Conservation (phyloP, 495 filamentous ascomycete species). For the Penicillium roqueforti region DNA sequence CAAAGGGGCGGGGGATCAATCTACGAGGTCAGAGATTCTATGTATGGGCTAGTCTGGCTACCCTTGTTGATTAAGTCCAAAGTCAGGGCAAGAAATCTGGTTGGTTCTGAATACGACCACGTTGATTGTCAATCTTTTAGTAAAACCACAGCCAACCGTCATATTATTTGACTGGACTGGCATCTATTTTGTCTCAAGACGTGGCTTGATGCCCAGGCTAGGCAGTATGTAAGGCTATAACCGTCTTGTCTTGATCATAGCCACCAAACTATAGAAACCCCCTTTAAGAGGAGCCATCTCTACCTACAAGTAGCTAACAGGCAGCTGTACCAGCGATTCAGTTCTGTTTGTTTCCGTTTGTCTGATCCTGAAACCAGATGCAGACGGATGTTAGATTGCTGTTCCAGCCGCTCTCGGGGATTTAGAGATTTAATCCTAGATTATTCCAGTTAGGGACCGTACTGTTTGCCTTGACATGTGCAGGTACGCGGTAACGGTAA, state of each 20-base stretch:
- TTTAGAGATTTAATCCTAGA: background rate
- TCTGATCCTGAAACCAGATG: background rate
- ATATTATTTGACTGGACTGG: background rate
- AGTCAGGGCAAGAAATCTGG: background rate
- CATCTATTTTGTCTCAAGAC: slow-evolving; percentile 1
- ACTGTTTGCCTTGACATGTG: background rate
- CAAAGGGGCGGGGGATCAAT: background rate
- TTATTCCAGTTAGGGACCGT: background rate
- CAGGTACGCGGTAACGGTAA: background rate
- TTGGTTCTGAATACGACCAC: background rate
- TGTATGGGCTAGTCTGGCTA: background rate
- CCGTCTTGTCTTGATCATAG: background rate
- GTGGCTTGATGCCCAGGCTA: background rate
- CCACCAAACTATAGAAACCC: background rate
- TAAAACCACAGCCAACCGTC: background rate
- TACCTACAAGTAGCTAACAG: background rate
- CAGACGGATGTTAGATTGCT: background rate
- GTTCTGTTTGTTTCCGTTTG: background rate
- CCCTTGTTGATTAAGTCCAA: background rate
- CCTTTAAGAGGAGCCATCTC: background rate
- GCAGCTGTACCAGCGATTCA: background rate
- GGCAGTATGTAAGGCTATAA: too few relatives aligned
- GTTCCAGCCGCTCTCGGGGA: background rate
- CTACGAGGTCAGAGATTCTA: background rate
- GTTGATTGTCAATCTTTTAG: background rate